These are phyloP conservation scores for Lentinula aciculospora DNA, from an alignment of 768 basidiomycete genomes.

Conservation along the genomic window DNA sequence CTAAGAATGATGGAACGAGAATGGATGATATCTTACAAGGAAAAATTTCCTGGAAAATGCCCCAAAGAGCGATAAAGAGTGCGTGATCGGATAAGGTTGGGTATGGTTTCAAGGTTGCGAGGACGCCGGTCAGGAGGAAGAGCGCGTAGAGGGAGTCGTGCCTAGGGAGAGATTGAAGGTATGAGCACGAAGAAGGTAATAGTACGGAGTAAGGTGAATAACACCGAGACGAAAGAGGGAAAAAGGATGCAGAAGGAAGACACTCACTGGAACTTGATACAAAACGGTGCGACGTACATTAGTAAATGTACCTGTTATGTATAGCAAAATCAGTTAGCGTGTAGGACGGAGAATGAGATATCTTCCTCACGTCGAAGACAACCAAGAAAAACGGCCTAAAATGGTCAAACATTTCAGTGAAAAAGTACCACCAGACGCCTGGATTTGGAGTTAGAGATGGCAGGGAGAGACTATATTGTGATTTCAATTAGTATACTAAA, in stretches of 20 bases:
- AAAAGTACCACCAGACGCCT: conserved; percentile 99
- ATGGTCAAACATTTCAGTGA: conserved; percentile 99
- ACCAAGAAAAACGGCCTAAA: conserved; percentile 94
- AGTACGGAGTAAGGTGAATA: no score
- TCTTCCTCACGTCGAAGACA: conserved; percentile 72
- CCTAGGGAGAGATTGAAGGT: neutral
- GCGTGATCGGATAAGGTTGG: conserved; percentile 87
- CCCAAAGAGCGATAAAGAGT: conserved; percentile 75
- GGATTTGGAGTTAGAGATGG: conserved; percentile 92
- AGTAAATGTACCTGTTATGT: conserved; percentile 83
- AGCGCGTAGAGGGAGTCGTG: conserved; percentile 81
- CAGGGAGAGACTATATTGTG: conserved; percentile 55
- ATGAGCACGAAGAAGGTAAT: neutral
- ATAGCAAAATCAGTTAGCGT: no score
- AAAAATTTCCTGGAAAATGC: conserved; percentile 79
- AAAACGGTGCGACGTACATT: conserved; percentile 80
- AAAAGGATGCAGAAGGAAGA: no score
- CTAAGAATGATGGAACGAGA: neutral
- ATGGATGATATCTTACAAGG: conserved; percentile 48
- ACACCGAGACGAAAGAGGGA: neutral
- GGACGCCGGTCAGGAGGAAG: conserved; percentile 69
- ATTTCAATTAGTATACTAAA: neutral
- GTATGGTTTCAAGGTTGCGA: conserved; percentile 87
- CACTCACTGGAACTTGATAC: conserved; percentile 80
- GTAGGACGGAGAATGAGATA: no score